Base-by-base conservation (phyloP, 352 stramenopile species). In the Globisporangium solare region DNA sequence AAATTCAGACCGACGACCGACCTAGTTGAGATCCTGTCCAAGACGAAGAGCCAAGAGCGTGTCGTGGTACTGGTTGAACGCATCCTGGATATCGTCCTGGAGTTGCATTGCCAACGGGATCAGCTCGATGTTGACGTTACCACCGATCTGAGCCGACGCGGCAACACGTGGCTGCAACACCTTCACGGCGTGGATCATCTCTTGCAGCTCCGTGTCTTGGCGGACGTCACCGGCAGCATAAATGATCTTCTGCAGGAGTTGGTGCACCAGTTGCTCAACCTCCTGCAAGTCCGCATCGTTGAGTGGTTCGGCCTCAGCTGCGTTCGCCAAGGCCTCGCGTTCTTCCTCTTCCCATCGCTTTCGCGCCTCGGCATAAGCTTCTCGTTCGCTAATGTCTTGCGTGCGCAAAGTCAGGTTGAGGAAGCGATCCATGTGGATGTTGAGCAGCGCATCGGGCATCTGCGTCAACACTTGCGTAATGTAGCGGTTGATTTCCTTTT, bases 1-100 rank as follows among this genome's bases (percentile, higher is more conserved):
- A 35, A 35, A 35, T 6, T 6, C 2, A 10, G 7, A 35, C 27
- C 27, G 39, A 18, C 40, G 7, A 27, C 27, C 40, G 7, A 27
- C 27, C 43, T 83, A 90, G 64, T 83, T 87, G 60, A 89, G 79
- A 63, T 93, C 86, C 70, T 92, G 86, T 56, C 83, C 86, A 37
- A 95, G 67, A 48, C 84, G 80, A 31, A 95, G 76, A 31, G 86
- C 86, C 65, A 95, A 57, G 46, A 95, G 53, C 63, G 86, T 93
- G 68, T 95, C 86, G 72, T 94, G 89, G 79, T 95, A 95, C 80
- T 95, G 86, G 71, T 88, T 94, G 69, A 95, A 93, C 46, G 86
- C 86, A 45, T 95, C 83, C 61, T 93, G 81, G 62, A 95, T 95
- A 66, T 95, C 83, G 64, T 95, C 86, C 59, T 95, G 86, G 51